Conservation (phyloP, 208 protist genomes). For the Entamoeba dispar region DNA sequence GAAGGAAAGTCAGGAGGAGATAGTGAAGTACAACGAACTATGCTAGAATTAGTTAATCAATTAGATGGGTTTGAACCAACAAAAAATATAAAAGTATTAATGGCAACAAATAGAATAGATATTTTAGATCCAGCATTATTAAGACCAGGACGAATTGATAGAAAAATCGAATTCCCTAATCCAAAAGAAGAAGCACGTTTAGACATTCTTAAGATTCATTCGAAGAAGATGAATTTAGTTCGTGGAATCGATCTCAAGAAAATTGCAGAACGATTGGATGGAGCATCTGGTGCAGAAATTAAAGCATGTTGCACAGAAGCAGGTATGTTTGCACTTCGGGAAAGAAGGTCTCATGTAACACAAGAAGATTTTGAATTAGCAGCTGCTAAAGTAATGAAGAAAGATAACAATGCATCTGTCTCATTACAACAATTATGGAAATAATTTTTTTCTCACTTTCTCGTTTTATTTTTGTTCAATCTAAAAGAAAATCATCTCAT, state of each 20-base stretch:
- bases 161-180: constrained; percentile 95
- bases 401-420: neutral
- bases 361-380: constrained; percentile 99
- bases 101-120: constrained; percentile 97
- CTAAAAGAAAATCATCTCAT: no score
- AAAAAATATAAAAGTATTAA: constrained; percentile 95
- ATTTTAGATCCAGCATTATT: no score
- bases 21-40: constrained; percentile 90
- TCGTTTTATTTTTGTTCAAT: neutral
- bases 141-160: no score
- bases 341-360: constrained; percentile 95
- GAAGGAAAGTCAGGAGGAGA: constrained; percentile 58
- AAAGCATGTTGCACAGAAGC: constrained; percentile 78
- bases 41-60: constrained; percentile 99
- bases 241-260: constrained; percentile 86
- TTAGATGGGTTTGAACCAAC: constrained; percentile 95
- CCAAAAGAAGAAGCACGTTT: constrained; percentile 56
- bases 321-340: constrained; percentile 95
- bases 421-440: neutral
- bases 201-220: constrained; percentile 98
- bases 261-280: constrained; percentile 75
- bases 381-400: constrained; percentile 73
- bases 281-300: constrained; percentile 90
- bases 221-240: constrained; percentile 94
- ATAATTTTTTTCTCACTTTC: neutral